These are phyloP conservation scores for Mortierella sp. DNA, from an alignment of 371 early-diverging fungal species.

Conservation along the genomic window DNA sequence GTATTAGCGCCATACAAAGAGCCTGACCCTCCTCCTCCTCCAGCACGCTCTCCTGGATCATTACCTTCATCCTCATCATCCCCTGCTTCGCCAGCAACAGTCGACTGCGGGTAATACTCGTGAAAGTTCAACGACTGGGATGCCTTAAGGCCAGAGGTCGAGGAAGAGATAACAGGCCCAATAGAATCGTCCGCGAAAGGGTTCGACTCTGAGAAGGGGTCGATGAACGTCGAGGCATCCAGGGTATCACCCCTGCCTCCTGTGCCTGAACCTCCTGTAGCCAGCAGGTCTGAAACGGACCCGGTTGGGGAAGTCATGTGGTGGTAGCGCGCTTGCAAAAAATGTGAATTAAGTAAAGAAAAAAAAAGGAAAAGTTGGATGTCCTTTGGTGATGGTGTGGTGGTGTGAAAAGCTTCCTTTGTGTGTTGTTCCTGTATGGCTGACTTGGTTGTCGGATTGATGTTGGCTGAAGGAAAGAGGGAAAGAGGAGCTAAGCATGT, in stretches of 20 bases:
- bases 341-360: background rate
- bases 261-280: slow-evolving; percentile 19
- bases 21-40: background rate
- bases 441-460: background rate
- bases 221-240: slow-evolving; percentile 48
- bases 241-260: slow-evolving; percentile 14
- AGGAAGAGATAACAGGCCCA: slow-evolving; percentile 19
- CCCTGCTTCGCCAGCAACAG: background rate
- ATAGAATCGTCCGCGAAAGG: slow-evolving; percentile 52
- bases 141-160: background rate
- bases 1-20: slow-evolving; percentile 9
- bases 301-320: slow-evolving; percentile 47
- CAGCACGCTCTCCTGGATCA: background rate
- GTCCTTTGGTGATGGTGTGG: background rate
- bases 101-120: slow-evolving; percentile 47
- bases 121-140: slow-evolving; percentile 47
- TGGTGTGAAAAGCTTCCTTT: background rate
- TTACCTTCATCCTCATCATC: slow-evolving; percentile 16
- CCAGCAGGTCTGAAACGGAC: slow-evolving; percentile 51
- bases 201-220: slow-evolving; percentile 55
- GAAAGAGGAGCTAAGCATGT: background rate
- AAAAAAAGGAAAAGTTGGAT: background rate
- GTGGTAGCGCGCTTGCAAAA: background rate
- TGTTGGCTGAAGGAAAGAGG: background rate
- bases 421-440: background rate